A percentile compares a stretch with the other conserved stretches of the same genome.
phyloP scores from a whole-genome alignment of 164 flowering plant genomes.

The Saururus chinensis region DNA sequence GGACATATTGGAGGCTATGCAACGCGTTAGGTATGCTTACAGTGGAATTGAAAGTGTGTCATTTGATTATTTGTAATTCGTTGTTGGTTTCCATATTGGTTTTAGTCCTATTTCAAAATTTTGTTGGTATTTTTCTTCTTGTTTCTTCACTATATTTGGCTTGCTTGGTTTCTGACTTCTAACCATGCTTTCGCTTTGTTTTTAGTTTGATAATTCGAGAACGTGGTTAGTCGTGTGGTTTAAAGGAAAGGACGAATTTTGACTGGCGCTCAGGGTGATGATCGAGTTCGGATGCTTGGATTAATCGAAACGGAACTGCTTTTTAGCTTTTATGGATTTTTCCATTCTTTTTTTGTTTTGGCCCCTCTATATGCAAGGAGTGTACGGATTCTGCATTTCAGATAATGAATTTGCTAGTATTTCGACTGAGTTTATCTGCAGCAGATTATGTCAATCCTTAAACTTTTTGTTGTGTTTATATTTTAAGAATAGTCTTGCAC shows the following conservation, averaged over 20 bases:
- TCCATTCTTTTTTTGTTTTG: background rate
- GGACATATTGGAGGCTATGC: conserved; percentile 16
- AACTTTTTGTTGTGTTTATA: background rate
- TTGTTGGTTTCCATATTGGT: background rate
- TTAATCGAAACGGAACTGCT: conserved; percentile 14
- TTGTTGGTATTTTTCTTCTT: background rate
- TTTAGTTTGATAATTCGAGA: conserved; percentile 18
- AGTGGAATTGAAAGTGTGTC: background rate
- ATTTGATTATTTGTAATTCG: background rate
- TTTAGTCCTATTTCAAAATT: background rate
- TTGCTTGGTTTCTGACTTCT: conserved; percentile 5
- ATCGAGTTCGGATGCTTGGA: conserved; percentile 18
- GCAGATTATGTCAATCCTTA: background rate
- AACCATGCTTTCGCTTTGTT: conserved; percentile 12
- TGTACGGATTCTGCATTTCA: conserved; percentile 14
- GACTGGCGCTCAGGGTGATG: conserved; percentile 19
- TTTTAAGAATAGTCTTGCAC: conserved; percentile 6
- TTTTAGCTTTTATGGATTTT: background rate
- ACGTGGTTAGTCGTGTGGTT: conserved; percentile 26
- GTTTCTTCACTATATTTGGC: background rate
- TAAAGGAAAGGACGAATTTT: conserved; percentile 23
- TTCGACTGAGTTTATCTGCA: conserved; percentile 11
- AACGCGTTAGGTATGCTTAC: conserved; percentile 18
- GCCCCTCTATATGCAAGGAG: conserved; percentile 2
- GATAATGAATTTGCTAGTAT: conserved; percentile 4